Base-by-base conservation (phyloP, 1,139 yeast genomes). In the Suhomyces anneliseae region DNA sequence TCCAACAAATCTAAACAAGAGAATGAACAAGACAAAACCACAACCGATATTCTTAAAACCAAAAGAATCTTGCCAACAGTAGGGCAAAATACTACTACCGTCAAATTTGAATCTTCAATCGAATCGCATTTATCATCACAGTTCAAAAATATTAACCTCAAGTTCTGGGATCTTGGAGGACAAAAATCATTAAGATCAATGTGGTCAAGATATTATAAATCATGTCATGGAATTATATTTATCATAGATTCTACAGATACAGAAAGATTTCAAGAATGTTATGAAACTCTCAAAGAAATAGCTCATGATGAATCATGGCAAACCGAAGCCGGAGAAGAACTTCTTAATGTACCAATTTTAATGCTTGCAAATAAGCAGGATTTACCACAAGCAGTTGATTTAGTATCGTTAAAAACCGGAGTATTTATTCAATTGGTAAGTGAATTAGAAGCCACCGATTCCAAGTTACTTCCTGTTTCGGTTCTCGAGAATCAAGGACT, bases 321-420 rank as follows among this genome's bases (percentile, higher is more conserved):
- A 15, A 39, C 42, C 24, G 44, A 42, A 24, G 53, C 43, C 12
- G 50, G 44, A 10, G 46, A 39, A 8, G 48, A 45, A 11, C 55
- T 59, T 51, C 92, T 73, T 43, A 74, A 93, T 39, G 86, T 90
- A 11, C 99, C 98, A 0, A 82, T 93, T 8, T 72, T 93, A 45
- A 90, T 93, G 97, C 74, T 93, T 62, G 98, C 97, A 8, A 93
- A 93, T 66, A 93, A 93, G 65, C 97, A 90, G 70, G 99, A 93
- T 66, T 73, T 87, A 48, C 90, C 89, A 40, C 74, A 74, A 45
- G 79, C 79, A 19, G 90, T 85, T 44, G 87, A 90, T 56, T 74
- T 92, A 69, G 97, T 56, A 80, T 82, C 70, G 83, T 87, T 69
- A 77, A 93, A 64, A 82, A 92, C 76, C 77, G 95, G 78, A 67